Conservation (phyloP, 2,329 filamentous ascomycete genomes). For the Ophiocordyceps camponoti-rufipedis region DNA sequence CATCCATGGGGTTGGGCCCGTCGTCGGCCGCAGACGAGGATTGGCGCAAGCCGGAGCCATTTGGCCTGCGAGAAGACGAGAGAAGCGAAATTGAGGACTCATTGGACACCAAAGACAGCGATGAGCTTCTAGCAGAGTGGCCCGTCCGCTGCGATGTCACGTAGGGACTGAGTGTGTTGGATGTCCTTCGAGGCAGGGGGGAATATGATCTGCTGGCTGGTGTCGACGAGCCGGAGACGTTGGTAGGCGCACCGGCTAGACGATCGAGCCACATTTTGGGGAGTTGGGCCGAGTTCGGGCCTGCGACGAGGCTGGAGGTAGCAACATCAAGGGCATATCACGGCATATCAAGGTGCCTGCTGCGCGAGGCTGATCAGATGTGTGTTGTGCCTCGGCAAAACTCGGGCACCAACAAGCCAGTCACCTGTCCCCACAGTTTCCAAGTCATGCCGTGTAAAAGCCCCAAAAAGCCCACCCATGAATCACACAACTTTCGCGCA, state of each 20-base stretch:
- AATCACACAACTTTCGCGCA: no score
- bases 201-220: constrained; percentile 55
- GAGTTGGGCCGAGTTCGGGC: background rate
- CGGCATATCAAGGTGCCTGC: background rate
- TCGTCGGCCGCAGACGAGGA: constrained; percentile 20
- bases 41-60: constrained; percentile 52
- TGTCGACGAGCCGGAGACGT: constrained; percentile 36
- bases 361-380: background rate
- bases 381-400: no score
- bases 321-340: background rate
- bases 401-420: no score
- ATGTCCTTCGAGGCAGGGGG: constrained; percentile 48
- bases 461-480: no score
- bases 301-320: background rate
- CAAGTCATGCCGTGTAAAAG: no score
- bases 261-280: constrained; percentile 73
- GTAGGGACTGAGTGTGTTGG: constrained; percentile 50
- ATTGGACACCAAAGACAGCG: constrained; percentile 57
- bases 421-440: background rate
- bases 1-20: constrained; percentile 50
- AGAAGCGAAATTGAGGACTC: constrained; percentile 64
- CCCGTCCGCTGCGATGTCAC: constrained; percentile 50
- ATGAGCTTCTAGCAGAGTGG: constrained; percentile 54
- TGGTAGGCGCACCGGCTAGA: constrained; percentile 49
- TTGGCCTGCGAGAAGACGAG: constrained; percentile 40